Evolutionary conservation across 257 asterid genomes (phyloP).

Genomic region (Coffea canephora): DNA sequence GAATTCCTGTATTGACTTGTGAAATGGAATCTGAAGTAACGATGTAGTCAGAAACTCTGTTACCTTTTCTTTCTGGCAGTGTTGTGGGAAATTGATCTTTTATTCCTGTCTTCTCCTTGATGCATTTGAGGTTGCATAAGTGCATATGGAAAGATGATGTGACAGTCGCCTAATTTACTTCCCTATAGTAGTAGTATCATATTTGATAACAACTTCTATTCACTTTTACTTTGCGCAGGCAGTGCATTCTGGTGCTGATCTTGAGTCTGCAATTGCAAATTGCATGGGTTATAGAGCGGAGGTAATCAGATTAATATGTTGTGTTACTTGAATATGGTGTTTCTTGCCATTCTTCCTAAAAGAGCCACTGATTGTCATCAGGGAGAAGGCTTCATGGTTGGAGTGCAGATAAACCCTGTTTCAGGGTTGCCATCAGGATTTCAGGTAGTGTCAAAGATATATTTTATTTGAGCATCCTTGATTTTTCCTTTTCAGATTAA

Average conservation of each 20-base stretch:
- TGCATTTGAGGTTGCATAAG: neutral
- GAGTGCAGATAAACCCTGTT: slow-evolving; percentile 92
- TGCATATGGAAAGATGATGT: neutral
- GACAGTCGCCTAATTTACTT: neutral
- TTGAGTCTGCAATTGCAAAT: slow-evolving; percentile 87
- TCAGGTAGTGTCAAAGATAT: slow-evolving; percentile 49
- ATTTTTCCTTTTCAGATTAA: neutral
- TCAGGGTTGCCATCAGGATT: slow-evolving; percentile 93
- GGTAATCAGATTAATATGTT: slow-evolving; percentile 44
- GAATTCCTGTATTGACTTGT: neutral
- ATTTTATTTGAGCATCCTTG: slow-evolving; percentile 10
- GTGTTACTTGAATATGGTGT: slow-evolving; percentile 6
- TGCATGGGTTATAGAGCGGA: slow-evolving; percentile 90
- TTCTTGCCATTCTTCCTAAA: slow-evolving; percentile 19
- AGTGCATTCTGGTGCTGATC: slow-evolving; percentile 99
- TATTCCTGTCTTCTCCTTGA: neutral
- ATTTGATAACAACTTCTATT: neutral
- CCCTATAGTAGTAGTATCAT: neutral
- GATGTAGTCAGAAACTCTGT: neutral
- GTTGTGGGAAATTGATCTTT: neutral
- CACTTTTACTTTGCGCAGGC: slow-evolving; percentile 54
- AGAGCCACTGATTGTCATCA: slow-evolving; percentile 30
- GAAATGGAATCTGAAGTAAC: neutral
- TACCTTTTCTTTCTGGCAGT: neutral
- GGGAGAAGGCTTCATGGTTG: slow-evolving; percentile 99